These are phyloP conservation scores for Tremella mesenterica DNA, from an alignment of 768 basidiomycete genomes.

Conservation along the genomic window DNA sequence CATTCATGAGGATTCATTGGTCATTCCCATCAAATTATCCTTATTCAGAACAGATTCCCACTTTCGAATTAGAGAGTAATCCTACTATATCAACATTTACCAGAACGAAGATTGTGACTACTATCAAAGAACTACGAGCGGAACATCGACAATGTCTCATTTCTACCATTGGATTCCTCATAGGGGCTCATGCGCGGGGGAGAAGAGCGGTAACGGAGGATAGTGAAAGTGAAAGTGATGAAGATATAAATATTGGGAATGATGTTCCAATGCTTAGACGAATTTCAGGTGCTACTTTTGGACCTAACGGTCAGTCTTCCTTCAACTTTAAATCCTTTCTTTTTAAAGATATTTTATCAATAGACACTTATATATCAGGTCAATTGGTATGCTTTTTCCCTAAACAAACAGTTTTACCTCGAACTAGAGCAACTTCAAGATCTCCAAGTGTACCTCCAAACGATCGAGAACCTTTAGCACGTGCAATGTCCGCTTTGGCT, in stretches of 20 bases:
- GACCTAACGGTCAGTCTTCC: constrained; percentile 62
- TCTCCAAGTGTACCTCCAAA: constrained; percentile 29
- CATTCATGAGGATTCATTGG: constrained; percentile 77
- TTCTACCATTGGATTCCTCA: constrained; percentile 68
- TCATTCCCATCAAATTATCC: constrained; percentile 74
- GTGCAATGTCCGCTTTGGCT: constrained; percentile 37
- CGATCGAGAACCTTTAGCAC: constrained; percentile 16
- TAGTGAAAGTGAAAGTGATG: constrained; percentile 40
- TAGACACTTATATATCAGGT: constrained; percentile 48
- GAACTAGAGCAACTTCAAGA: constrained; percentile 22
- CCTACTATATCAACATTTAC: constrained; percentile 68
- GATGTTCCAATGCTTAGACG: constrained; percentile 65
- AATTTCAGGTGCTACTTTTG: constrained; percentile 80
- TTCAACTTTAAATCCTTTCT: constrained; percentile 6
- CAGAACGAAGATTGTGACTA: constrained; percentile 68
- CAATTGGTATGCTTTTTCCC: constrained; percentile 78
- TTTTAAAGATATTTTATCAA: not conserved
- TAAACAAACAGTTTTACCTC: constrained; percentile 31
- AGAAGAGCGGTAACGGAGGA: constrained; percentile 36
- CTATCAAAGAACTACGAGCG: constrained; percentile 63
- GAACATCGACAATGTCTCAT: constrained; percentile 74
- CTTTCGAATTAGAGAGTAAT: constrained; percentile 73
- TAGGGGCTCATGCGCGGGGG: constrained; percentile 51
- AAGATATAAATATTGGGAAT: constrained; percentile 40
- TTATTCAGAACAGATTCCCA: constrained; percentile 50